Percentiles rank a stretch among this genome's conserved stretches.
These are phyloP conservation scores for Rhodosporidiobolus sp. DNA, from an alignment of 768 basidiomycete species.

Conservation along the genomic window DNA sequence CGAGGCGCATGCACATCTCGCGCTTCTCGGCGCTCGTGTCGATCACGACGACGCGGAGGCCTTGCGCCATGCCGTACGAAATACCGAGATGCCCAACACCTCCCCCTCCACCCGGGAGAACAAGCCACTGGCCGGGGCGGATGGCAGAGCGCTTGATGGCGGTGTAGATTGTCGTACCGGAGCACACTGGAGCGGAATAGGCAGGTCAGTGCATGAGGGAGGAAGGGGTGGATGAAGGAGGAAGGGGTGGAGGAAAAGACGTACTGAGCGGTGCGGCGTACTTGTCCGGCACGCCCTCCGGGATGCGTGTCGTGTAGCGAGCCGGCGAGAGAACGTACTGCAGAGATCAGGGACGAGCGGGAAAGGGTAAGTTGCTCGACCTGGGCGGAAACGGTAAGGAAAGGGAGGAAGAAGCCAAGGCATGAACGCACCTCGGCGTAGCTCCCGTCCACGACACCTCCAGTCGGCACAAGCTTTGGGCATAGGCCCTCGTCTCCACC, in stretches of 20 bases:
- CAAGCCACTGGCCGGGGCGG: conserved; percentile 46
- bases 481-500: conserved; percentile 76
- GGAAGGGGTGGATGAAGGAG: not conserved
- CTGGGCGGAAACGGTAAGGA: too few relatives aligned
- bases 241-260: conserved; percentile 14
- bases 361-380: too few relatives aligned
- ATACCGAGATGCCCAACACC: conserved; percentile 53
- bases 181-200: conserved; percentile 11
- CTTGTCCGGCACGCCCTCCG: conserved; percentile 56
- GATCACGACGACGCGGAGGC: conserved; percentile 72
- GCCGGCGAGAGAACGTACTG: conserved; percentile 59
- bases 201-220: not conserved
- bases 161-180: conserved; percentile 73
- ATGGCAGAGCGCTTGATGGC: conserved; percentile 63
- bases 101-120: conserved; percentile 65
- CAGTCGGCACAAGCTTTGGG: conserved; percentile 59
- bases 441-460: conserved; percentile 71
- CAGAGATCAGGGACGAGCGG: not conserved
- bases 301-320: conserved; percentile 71
- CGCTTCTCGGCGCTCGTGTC: conserved; percentile 73
- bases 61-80: conserved; percentile 73
- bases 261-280: conserved; percentile 65
- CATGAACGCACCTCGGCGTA: conserved; percentile 51
- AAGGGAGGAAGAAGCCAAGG: not conserved
- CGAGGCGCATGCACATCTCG: conserved; percentile 60